Evolutionary conservation across 202 grass and related monocot species (phyloP).

Genomic region (Cymbopogon flexuosus): DNA sequence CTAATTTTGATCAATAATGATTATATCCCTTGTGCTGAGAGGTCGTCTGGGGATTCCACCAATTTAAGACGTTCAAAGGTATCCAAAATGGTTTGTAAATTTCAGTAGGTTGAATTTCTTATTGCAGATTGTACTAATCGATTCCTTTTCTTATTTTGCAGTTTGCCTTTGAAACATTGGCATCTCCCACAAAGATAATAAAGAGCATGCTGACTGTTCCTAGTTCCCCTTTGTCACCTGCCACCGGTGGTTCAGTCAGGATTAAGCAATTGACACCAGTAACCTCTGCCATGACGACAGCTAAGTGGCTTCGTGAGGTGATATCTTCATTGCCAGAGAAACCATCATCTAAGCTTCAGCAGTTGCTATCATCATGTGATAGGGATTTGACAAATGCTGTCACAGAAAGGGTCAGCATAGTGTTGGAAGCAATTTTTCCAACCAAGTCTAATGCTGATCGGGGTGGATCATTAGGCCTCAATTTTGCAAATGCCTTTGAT

Average conservation of each 20-base stretch:
- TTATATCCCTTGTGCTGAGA: slow-evolving; percentile 35
- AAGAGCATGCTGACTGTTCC: slow-evolving; percentile 61
- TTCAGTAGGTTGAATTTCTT: slow-evolving; percentile 17
- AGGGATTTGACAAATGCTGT: slow-evolving; percentile 52
- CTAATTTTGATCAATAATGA: slow-evolving; percentile 58
- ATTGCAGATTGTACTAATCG: slow-evolving; percentile 18
- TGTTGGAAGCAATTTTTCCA: slow-evolving; percentile 89
- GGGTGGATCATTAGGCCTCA: slow-evolving; percentile 44
- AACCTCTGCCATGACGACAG: slow-evolving; percentile 84
- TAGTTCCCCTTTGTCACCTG: slow-evolving; percentile 63
- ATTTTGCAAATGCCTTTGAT: slow-evolving; percentile 61
- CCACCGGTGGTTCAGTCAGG: slow-evolving; percentile 48
- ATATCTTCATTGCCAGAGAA: slow-evolving; percentile 68
- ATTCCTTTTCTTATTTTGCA: slow-evolving; percentile 45
- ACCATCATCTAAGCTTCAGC: slow-evolving; percentile 63
- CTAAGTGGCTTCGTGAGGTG: slow-evolving; percentile 88
- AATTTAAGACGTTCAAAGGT: slow-evolving; percentile 53
- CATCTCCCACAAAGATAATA: slow-evolving; percentile 72
- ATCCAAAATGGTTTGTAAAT: slow-evolving; percentile 29
- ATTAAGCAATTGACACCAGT: slow-evolving; percentile 74
- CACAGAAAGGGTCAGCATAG: slow-evolving; percentile 57
- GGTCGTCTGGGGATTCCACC: slow-evolving; percentile 22
- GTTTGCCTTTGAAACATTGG: slow-evolving; percentile 60
- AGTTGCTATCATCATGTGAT: slow-evolving; percentile 63
- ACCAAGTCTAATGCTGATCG: slow-evolving; percentile 44